Evolutionary conservation across 202 grass and related monocot species (phyloP).

Genomic region (Setaria italica): DNA sequence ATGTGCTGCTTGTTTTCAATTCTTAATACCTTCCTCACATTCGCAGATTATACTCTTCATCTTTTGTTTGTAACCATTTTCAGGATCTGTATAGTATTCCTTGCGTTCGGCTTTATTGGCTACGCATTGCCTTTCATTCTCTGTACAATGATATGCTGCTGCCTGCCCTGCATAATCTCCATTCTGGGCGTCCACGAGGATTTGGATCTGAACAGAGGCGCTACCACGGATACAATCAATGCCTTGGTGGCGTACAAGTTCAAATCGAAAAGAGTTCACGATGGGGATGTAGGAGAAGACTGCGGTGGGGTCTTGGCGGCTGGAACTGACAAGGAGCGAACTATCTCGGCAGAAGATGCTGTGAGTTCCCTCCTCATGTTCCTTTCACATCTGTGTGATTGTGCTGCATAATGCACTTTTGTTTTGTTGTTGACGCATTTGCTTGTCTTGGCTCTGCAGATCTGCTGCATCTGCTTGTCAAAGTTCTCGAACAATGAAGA

Average conservation of each 20-base stretch:
- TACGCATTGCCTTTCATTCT: slow-evolving; percentile 93
- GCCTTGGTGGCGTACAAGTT: slow-evolving; percentile 82
- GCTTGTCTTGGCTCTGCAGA: slow-evolving; percentile 45
- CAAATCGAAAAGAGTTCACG: slow-evolving; percentile 59
- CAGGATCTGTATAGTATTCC: slow-evolving; percentile 96
- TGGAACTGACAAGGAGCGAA: slow-evolving; percentile 74
- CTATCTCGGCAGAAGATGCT: slow-evolving; percentile 75
- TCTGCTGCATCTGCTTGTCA: slow-evolving; percentile 84
- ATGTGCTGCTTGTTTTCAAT: slow-evolving; percentile 15
- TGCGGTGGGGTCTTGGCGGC: slow-evolving; percentile 69
- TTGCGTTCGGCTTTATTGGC: slow-evolving; percentile 83
- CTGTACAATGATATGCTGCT: slow-evolving; percentile 92
- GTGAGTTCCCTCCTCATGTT: slow-evolving; percentile 40
- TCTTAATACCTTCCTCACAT: background rate
- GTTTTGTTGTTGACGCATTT: background rate
- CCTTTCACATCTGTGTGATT: background rate
- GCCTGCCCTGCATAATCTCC: slow-evolving; percentile 95
- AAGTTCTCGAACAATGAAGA: slow-evolving; percentile 82
- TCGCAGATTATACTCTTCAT: background rate
- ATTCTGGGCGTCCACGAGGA: slow-evolving; percentile 88
- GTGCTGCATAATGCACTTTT: background rate
- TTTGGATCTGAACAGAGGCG: slow-evolving; percentile 73
- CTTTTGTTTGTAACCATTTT: slow-evolving; percentile 38
- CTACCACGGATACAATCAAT: slow-evolving; percentile 76
- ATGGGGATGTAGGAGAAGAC: slow-evolving; percentile 50